Percentiles rank a stretch among this genome's conserved stretches.
phyloP scores from a whole-genome alignment of 139 green algal genomes.

The Picochlorum sp. region DNA sequence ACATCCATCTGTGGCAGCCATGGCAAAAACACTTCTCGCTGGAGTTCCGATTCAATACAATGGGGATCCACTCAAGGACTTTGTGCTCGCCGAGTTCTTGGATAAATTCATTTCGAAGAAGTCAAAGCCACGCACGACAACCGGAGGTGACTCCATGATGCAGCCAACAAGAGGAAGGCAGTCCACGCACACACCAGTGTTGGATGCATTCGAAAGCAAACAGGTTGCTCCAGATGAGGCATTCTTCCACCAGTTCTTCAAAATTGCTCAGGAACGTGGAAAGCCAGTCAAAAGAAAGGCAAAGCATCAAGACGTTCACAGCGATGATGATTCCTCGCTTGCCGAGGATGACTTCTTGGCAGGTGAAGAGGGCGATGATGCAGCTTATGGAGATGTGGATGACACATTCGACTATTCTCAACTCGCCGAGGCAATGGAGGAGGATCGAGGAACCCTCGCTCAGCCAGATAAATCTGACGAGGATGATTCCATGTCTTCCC shows the following conservation, averaged over 20 bases:
- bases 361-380: conserved; percentile 38
- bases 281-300: conserved; percentile 9
- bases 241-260: conserved; percentile 79
- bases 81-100: conserved; percentile 75
- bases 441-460: not conserved
- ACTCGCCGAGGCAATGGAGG: conserved; percentile 42
- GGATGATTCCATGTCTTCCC: not conserved
- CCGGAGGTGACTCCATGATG: conserved; percentile 60
- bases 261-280: conserved; percentile 8
- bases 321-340: conserved; percentile 5
- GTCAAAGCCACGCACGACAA: conserved; percentile 49
- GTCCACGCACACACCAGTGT: conserved; percentile 6
- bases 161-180: conserved; percentile 41
- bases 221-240: conserved; percentile 61
- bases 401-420: conserved; percentile 46
- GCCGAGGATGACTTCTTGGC: conserved; percentile 35
- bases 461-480: conserved; percentile 8
- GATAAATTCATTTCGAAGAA: conserved; percentile 93
- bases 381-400: conserved; percentile 19
- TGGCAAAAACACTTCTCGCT: conserved; percentile 74
- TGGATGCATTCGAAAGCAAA: conserved; percentile 24
- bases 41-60: conserved; percentile 70
- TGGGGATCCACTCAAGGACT: conserved; percentile 83
- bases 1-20: conserved; percentile 80
- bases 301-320: conserved; percentile 11